Evolutionary conservation across 1,284 basidiomycete species (phyloP), one percentile per base, ranked within the genome.

Genomic region (Singerocomus rubriflavus): DNA sequence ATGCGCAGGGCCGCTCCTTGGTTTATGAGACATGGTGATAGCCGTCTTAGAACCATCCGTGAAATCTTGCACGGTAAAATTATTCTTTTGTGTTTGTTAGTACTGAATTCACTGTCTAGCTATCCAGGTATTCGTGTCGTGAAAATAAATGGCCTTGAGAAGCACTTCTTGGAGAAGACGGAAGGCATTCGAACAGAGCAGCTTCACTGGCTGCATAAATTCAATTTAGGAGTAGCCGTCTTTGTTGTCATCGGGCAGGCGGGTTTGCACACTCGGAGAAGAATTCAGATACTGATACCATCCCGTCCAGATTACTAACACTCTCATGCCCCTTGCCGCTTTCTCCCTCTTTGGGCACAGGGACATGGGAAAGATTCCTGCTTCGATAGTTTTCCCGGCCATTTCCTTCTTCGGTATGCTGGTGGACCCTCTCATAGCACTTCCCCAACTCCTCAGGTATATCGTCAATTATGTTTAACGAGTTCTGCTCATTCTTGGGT

Each of bases 391-490:
- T 30, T 65, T 65, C 30, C 63, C 63, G 1, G 65, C 63, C 5
- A 46, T 65, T 33, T 66, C 63, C 11, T 66, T 67, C 59, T 67
- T 65, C 35, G 59, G 61, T 10, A 60, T 65, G 63, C 48, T 65
- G 35, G 63, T 65, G 33, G 65, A 67, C 27, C 65, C 63, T 27
- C 61, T 65, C 34, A 57, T 65, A 17, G 44, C 63, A 2, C 64
- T 65, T 46, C 63, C 63, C 6, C 65, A 67, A 46, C 57, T 54
- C 44, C 61, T 55, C 40, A 69, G 59, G 61, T 60, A 53, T 42
- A 50, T 41, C 6, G 2, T 25, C 4, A 0, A 6, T 34, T 29
- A 44, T n/a, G 25, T 9, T 31, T 3, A 8, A 5, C 13, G 14
- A 40, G 2, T 29, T 38, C 6, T 39, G 12, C 51, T 52, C 41